phyloP scores from a whole-genome alignment of 2,329 filamentous ascomycete species.

The Pezicula radicicola region DNA sequence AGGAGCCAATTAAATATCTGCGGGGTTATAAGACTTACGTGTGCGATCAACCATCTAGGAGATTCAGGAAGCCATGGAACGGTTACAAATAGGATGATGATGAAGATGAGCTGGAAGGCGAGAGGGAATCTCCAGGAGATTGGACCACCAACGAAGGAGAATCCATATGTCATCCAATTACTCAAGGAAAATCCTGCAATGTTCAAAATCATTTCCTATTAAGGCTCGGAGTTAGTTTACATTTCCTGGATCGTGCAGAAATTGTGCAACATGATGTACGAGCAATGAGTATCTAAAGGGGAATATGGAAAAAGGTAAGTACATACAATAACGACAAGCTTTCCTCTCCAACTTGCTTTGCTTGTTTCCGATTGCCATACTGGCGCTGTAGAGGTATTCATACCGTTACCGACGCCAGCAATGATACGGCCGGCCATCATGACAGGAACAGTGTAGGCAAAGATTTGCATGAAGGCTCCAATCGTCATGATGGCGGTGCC shows the following conservation, averaged over 20 bases:
- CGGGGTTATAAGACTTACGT: too few species aligned
- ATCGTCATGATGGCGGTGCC: constrained; percentile 4
- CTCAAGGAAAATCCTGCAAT: constrained; percentile 41
- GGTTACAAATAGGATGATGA: constrained; percentile 31
- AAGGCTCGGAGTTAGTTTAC: background rate
- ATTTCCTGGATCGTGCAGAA: too few species aligned
- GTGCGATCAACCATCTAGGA: constrained; percentile 27
- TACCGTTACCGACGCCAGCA: constrained; percentile 13
- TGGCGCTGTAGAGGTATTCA: constrained; percentile 32
- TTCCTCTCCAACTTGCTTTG: constrained; percentile 38
- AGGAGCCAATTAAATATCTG: too few species aligned
- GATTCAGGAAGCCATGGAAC: constrained; percentile 34
- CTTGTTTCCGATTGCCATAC: constrained; percentile 43
- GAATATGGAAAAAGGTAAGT: constrained; percentile 32
- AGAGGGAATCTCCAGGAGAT: constrained; percentile 51
- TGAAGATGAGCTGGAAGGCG: constrained; percentile 40
- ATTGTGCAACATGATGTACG: too few species aligned
- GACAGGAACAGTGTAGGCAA: constrained; percentile 22
- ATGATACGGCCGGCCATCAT: constrained; percentile 37
- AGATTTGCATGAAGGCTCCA: constrained; percentile 15
- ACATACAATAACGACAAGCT: constrained; percentile 38
- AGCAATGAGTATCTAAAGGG: too few species aligned
- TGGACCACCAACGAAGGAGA: constrained; percentile 44
- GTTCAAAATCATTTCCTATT: constrained; percentile 1
- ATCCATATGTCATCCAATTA: constrained; percentile 56